Evolutionary conservation across 2,329 filamentous ascomycete species (phyloP), one percentile per base, ranked within the genome.

Genomic region (Trichoderma endophyticum): DNA sequence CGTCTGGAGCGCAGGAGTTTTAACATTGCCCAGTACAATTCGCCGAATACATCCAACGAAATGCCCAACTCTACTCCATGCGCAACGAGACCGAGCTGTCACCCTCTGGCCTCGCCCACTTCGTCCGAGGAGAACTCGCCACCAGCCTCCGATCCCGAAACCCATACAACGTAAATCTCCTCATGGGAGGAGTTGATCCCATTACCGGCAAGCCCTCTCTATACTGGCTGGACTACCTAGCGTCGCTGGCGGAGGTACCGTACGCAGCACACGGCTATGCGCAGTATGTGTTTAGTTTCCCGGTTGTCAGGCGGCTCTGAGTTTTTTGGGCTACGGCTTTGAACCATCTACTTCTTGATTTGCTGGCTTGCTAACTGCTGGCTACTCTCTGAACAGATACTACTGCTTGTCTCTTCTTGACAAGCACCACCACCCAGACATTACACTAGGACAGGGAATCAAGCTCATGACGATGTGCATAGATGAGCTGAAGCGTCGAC

Each of bases 251-350:
- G 5, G 89, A 93, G 36, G 86, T 99, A 62, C 96, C 96, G 71
- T 99, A 99, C 81, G 97, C 96, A 63, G 96, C 96, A 73, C 97
- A 99, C 79, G 96, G 96, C 77, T 99, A 99, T 84, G 96, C 96
- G 77, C 96, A 99, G 92, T 94, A 91, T 74, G 92, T 81, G 18
- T 28, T 51, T 26, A 4, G 26, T 34, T 54, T 21, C 9, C 34
- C 48, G 30, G 5, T 5, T 15, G 11, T 12, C 6, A 14, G 32
- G 24, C 6, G 14, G 6, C 18, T 51, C n/a, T 18, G 9, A 15
- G 56, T 4, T 21, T 21, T 21, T 8, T 9, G 14, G 4, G 15
- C 8, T 12, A 11, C 39, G 8, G 15, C n/a, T 51, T 6, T 28
- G 26, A 59, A 24, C 18, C 63, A 57, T 36, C 15, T 36, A 4